Conservation (phyloP, 441 rosid genomes). For the Viola pubescens region DNA sequence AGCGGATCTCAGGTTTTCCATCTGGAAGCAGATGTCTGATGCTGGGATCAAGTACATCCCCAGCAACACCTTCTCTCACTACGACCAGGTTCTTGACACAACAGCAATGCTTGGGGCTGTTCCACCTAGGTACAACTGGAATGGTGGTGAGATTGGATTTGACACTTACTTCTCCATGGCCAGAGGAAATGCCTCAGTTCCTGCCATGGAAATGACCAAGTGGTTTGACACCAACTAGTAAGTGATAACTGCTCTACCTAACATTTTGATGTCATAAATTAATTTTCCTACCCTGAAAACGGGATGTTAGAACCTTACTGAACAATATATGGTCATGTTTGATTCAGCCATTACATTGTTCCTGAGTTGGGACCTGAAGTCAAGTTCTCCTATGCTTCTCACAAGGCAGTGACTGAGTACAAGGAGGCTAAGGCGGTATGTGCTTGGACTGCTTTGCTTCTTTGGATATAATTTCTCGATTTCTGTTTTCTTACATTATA, state of each 20-base stretch:
- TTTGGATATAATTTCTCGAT: not conserved
- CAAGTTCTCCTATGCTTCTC: slow-evolving; percentile 84
- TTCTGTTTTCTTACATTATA: not conserved
- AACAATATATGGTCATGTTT: no score
- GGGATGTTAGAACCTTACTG: no score
- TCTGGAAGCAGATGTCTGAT: slow-evolving; percentile 87
- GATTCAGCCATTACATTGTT: slow-evolving; percentile 78
- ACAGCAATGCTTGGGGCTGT: slow-evolving; percentile 97
- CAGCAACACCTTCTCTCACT: slow-evolving; percentile 88
- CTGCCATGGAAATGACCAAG: slow-evolving; percentile 99
- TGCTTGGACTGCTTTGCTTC: not conserved
- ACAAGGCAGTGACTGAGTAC: slow-evolving; percentile 88
- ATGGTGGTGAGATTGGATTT: slow-evolving; percentile 75
- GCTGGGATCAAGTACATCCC: slow-evolving; percentile 85
- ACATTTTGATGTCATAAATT: not conserved
- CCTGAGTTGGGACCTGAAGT: slow-evolving; percentile 93
- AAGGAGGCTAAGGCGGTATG: slow-evolving; percentile 92
- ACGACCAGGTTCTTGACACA: slow-evolving; percentile 87
- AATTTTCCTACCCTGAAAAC: no score
- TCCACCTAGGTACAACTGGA: slow-evolving; percentile 75
- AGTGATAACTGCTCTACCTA: no score
- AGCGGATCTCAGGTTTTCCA: slow-evolving; percentile 69
- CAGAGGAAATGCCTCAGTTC: slow-evolving; percentile 91
- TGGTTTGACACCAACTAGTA: slow-evolving; percentile 99
- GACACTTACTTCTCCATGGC: slow-evolving; percentile 94